These are phyloP conservation scores for Rosa multiflora DNA, from an alignment of 306 rosid species.

Conservation along the genomic window DNA sequence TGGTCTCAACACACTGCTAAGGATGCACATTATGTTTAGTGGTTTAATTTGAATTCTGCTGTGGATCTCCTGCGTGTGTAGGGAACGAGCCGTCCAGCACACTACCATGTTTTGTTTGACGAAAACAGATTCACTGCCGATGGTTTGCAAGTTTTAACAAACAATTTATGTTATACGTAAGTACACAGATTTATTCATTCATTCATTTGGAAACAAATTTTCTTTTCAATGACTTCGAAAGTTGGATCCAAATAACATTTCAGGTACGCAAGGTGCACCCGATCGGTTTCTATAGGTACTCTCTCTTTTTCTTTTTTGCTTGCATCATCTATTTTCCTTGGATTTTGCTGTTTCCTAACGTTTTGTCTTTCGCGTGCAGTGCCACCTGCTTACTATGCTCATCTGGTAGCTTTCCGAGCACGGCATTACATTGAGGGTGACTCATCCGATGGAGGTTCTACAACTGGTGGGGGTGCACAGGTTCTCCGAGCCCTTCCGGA, in stretches of 20 bases:
- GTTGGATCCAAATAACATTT: background rate
- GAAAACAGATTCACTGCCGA: slow-evolving; percentile 44
- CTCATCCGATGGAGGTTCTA: slow-evolving; percentile 25
- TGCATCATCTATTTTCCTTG: too few relatives aligned
- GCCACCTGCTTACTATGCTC: slow-evolving; percentile 46
- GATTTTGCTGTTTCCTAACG: background rate
- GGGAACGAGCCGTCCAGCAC: slow-evolving; percentile 53
- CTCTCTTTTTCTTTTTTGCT: background rate
- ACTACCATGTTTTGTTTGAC: slow-evolving; percentile 46
- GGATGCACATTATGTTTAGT: background rate
- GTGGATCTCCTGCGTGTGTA: background rate
- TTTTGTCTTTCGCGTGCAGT: slow-evolving; percentile 20
- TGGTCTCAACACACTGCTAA: background rate
- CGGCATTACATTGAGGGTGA: slow-evolving; percentile 32
- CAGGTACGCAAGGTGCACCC: slow-evolving; percentile 55
- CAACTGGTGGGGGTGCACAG: background rate
- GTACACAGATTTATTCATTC: background rate
- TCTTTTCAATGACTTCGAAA: background rate
- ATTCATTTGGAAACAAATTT: background rate
- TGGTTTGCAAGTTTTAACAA: slow-evolving; percentile 34
- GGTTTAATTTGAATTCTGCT: background rate
- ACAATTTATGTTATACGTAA: slow-evolving; percentile 52
- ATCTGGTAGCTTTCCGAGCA: slow-evolving; percentile 37
- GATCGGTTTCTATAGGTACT: slow-evolving; percentile 53
- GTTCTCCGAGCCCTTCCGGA: slow-evolving; percentile 24